Conservation (phyloP, 2,329 filamentous ascomycete genomes). For the Talaromyces sp. region DNA sequence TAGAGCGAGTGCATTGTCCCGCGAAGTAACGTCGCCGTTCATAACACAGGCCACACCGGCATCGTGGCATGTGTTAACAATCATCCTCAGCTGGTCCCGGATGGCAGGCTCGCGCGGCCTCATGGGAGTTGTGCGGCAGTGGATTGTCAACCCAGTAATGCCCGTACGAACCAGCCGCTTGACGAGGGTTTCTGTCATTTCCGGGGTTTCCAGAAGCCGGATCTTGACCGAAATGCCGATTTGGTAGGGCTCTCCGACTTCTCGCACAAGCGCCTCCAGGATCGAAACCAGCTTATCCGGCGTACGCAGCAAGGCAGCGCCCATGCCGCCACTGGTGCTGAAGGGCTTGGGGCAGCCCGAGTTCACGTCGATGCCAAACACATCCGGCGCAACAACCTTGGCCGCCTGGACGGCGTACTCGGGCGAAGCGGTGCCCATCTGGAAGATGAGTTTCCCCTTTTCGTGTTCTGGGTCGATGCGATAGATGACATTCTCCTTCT, state of each 20-base stretch:
- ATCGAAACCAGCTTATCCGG: slow-evolving; percentile 82
- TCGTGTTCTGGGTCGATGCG: slow-evolving; percentile 75
- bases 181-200: slow-evolving; percentile 72
- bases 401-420: slow-evolving; percentile 79
- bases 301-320: slow-evolving; percentile 78
- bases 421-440: slow-evolving; percentile 83
- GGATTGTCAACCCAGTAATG: slow-evolving; percentile 85
- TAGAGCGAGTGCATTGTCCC: slow-evolving; percentile 66
- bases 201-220: slow-evolving; percentile 71
- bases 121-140: slow-evolving; percentile 96
- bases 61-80: slow-evolving; percentile 72
- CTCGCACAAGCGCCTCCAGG: slow-evolving; percentile 70
- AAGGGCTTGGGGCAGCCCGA: slow-evolving; percentile 98
- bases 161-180: slow-evolving; percentile 74
- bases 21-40: slow-evolving; percentile 82
- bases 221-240: slow-evolving; percentile 99
- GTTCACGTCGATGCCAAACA: slow-evolving; percentile 93
- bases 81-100: slow-evolving; percentile 77
- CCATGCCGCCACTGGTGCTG: slow-evolving; percentile 90
- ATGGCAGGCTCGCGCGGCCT: slow-evolving; percentile 83
- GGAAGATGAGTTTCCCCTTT: slow-evolving; percentile 72
- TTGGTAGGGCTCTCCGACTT: slow-evolving; percentile 70
- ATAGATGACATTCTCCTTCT: slow-evolving; percentile 66
- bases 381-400: slow-evolving; percentile 75
- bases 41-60: slow-evolving; percentile 88